These are phyloP conservation scores for Acanthamoeba castellanii DNA, from an alignment of 208 protist genomes.

Conservation along the genomic window DNA sequence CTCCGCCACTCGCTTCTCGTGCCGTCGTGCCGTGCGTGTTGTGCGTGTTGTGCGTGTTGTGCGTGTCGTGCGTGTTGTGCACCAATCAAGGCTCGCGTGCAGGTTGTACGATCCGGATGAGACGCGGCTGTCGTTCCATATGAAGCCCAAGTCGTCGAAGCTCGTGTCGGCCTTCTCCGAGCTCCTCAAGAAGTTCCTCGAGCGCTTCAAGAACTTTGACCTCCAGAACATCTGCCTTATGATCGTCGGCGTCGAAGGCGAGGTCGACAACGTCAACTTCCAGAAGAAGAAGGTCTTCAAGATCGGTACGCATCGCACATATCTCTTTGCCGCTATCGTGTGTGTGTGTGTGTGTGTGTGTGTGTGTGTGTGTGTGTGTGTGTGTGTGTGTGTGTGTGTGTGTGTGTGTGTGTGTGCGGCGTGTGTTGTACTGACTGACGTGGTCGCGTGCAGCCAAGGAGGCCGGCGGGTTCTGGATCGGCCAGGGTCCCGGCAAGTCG, in stretches of 20 bases:
- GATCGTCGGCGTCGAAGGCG: constrained; percentile 79
- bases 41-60: constrained; percentile 76
- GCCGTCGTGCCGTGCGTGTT: constrained; percentile 33
- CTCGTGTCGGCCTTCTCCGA: constrained; percentile 78
- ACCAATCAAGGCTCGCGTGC: neutral
- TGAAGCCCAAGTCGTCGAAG: constrained; percentile 76
- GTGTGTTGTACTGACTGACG: neutral
- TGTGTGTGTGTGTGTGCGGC: too few relatives aligned
- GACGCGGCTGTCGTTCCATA: constrained; percentile 67
- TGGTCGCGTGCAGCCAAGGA: constrained; percentile 72
- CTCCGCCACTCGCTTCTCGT: neutral
- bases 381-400: too few relatives aligned
- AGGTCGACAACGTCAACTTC: constrained; percentile 78
- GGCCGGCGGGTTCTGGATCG: constrained; percentile 76
- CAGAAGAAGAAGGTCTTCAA: constrained; percentile 60
- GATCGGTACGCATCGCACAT: constrained; percentile 5
- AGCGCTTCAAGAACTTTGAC: constrained; percentile 82
- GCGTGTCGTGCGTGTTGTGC: constrained; percentile 76
- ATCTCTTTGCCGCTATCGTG: neutral
- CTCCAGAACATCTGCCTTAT: constrained; percentile 74
- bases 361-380: too few relatives aligned
- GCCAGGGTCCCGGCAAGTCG: constrained; percentile 1
- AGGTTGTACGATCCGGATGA: constrained; percentile 57
- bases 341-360: neutral
- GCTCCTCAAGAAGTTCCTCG: constrained; percentile 67